These are phyloP conservation scores for Magnaporthiopsis rhizophila DNA, from an alignment of 2,329 filamentous ascomycete species.

Conservation along the genomic window DNA sequence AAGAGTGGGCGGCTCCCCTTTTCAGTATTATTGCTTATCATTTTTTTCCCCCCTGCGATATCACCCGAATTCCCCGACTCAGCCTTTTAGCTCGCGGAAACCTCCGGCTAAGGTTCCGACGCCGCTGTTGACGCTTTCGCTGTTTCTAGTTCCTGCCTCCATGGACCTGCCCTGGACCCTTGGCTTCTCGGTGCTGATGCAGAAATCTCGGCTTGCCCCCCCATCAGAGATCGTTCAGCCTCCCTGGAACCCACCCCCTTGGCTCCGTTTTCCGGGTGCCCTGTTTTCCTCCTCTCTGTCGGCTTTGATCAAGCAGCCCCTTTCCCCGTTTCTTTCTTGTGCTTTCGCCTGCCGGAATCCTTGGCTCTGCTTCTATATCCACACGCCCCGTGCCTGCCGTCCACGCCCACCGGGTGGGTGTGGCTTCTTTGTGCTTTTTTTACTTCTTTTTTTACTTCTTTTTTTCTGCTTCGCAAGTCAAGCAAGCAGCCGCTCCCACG, in stretches of 20 bases:
- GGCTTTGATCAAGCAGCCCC: background rate
- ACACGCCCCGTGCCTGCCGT: background rate
- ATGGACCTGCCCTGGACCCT: background rate
- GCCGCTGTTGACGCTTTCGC: slow-evolving; percentile 2
- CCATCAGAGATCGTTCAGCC: background rate
- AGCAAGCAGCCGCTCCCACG: background rate
- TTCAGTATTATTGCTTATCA: too few species aligned
- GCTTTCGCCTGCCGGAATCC: background rate
- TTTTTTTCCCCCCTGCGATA: background rate
- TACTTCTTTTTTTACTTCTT: too few species aligned
- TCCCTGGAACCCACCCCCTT: background rate
- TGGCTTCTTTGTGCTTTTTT: background rate
- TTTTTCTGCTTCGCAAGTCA: background rate
- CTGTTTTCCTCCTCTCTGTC: background rate
- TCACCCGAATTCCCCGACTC: slow-evolving; percentile 1
- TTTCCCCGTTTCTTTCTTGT: background rate
- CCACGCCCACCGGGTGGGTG: too few species aligned
- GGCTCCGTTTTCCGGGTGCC: background rate
- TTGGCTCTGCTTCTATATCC: background rate
- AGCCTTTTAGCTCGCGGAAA: slow-evolving; percentile 1
- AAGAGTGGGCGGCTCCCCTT: too few species aligned
- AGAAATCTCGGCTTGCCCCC: background rate
- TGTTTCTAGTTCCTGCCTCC: slow-evolving; percentile 2
- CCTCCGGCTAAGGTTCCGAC: slow-evolving; percentile 1
- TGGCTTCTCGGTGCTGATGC: background rate